Conservation (phyloP, 163 green algal genomes). For the Dunaliella salina region DNA sequence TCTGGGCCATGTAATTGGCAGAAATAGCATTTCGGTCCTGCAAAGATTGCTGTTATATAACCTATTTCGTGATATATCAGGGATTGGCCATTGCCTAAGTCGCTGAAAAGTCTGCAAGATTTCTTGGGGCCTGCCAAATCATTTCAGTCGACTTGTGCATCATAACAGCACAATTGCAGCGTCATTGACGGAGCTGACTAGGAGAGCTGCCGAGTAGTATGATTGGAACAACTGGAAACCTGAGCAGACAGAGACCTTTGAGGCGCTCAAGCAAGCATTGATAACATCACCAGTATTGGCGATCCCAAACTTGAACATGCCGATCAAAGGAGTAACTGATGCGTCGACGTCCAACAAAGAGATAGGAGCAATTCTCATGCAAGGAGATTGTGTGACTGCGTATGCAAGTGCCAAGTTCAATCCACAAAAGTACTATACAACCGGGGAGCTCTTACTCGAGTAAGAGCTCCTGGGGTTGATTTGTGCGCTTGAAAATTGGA, state of each 20-base stretch:
- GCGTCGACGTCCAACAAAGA: neutral
- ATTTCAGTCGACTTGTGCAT: neutral
- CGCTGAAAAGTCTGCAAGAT: too few relatives aligned
- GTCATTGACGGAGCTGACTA: neutral
- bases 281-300: neutral
- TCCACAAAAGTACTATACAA: neutral
- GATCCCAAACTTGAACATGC: neutral
- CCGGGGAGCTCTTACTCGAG: too few relatives aligned
- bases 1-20: too few relatives aligned
- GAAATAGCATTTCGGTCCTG: too few relatives aligned
- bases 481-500: too few relatives aligned
- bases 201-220: neutral
- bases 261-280: neutral
- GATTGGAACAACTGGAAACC: neutral
- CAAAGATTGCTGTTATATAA: too few relatives aligned
- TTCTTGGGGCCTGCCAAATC: too few relatives aligned
- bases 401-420: too few relatives aligned
- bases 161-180: neutral
- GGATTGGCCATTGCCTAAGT: too few relatives aligned
- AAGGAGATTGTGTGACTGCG: too few relatives aligned
- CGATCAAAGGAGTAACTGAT: neutral
- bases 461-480: neutral
- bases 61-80: too few relatives aligned
- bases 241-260: neutral
- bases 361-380: neutral